Evolutionary conservation across 495 filamentous ascomycete genomes (phyloP), one percentile per base, ranked within the genome.

Genomic region (Friedmanniomyces endolithicus): DNA sequence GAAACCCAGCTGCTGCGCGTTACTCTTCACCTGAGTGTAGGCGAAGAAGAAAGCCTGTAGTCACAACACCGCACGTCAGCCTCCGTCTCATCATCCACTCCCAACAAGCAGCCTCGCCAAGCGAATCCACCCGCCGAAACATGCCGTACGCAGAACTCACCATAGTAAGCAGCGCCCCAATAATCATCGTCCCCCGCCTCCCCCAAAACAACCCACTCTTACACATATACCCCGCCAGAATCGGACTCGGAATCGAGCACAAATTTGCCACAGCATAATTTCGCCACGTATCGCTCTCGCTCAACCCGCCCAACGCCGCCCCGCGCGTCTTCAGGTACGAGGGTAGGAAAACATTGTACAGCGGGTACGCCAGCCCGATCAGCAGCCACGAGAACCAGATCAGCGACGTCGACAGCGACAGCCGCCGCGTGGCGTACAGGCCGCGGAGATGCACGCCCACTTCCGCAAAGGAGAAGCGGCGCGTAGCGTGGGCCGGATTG

Each of bases 191-290:
- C 45, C 80, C 80, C 43, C 71, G 74, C 48, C 80, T 74, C 19
- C 79, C 84, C 68, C 50, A 68, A 58, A 83, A 75, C 51, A 75
- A 61, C 14, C 63, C 67, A 9, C 71, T 72, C 22, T 78, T 75
- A 64, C 77, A 81, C 74, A 86, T 79, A 62, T 72, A 79, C 6
- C 77, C 83, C 0, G 82, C 83, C 0, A 85, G 64, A 4, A 86
- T 66, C 1, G 84, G 83, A 0, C 82, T 81, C 37, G 77, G 79
- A 49, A 88, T 83, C 16, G 75, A 71, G 50, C 73, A 79, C 19
- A 82, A 68, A 61, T 85, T 86, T 51, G 75, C 76, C 51, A 86
- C 72, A 2, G 81, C 75, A 63, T 88, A 87, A 69, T 87, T 86
- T 44, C 83, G 74, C 84, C 83, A 88, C 23, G 71, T 76, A 9